Evolutionary conservation across 2,329 filamentous ascomycete species (phyloP).

Genomic region (Claviceps sp.): DNA sequence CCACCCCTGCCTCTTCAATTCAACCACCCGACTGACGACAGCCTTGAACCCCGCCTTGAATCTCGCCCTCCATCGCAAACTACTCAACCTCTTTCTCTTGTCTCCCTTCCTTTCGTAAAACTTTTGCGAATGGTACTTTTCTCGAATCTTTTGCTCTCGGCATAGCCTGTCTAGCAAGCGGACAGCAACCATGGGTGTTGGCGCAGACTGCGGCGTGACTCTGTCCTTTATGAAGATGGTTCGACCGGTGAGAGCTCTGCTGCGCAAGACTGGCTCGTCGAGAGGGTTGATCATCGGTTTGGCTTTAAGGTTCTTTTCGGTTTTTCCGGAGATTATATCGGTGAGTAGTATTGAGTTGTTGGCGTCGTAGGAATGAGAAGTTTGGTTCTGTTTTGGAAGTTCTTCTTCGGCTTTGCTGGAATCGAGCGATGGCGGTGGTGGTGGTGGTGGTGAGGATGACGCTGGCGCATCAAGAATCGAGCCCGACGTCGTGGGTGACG

Average conservation of each 20-base stretch:
- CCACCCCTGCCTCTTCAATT: slow-evolving; percentile 70
- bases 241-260: slow-evolving; percentile 22
- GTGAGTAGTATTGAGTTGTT: slow-evolving; percentile 19
- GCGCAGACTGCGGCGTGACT: slow-evolving; percentile 15
- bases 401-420: neutral
- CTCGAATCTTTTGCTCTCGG: slow-evolving; percentile 41
- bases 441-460: slow-evolving; percentile 9
- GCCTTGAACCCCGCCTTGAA: slow-evolving; percentile 58
- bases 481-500: neutral
- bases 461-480: slow-evolving; percentile 7
- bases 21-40: slow-evolving; percentile 48
- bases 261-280: slow-evolving; percentile 15
- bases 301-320: slow-evolving; percentile 11
- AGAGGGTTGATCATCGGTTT: slow-evolving; percentile 12
- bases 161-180: slow-evolving; percentile 25
- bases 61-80: slow-evolving; percentile 52
- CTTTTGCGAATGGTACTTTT: slow-evolving; percentile 43
- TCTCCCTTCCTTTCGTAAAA: slow-evolving; percentile 65
- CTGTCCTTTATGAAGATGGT: slow-evolving; percentile 24
- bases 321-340: slow-evolving; percentile 21
- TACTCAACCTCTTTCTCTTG: slow-evolving; percentile 62
- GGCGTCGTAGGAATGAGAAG: slow-evolving; percentile 7
- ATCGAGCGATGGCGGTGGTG: slow-evolving; percentile 3
- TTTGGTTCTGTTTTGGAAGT: neutral
- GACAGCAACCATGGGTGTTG: slow-evolving; percentile 32